Base-by-base conservation (phyloP, 805 yeast genomes). In the Kockiozyma suomiensis region DNA sequence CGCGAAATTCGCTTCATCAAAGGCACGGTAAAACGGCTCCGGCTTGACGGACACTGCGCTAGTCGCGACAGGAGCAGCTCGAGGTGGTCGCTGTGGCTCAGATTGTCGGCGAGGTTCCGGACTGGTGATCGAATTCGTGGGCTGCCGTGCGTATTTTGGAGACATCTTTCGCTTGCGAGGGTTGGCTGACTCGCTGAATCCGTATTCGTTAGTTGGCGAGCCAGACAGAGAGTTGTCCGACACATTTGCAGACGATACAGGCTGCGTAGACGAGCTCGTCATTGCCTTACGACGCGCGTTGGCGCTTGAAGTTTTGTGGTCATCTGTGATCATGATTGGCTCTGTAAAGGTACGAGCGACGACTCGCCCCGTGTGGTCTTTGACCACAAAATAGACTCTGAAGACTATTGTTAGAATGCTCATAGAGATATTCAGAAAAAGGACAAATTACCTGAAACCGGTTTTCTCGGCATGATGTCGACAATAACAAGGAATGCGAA, bases 401-500 rank as follows among this genome's bases (percentile, higher is more conserved):
- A 13, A 50, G 21, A 52, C n/a, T n/a, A 19, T 15, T 38, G 21
- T 50, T 49, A 50, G 26, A n/a, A 35, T 15, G 6, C 2, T 13
- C 25, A 3, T 6, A 37, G 4, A 0, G 4, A 28, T n/a, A 32
- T 8, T 13, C 33, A 7, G 12, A n/a, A 2, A 15, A 17, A 4
- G 15, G 12, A 28, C 8, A 35, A 21, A 41, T 88, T 76, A 69
- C 83, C 84, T 55, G 77, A 92, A 93, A 1, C 99, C 99, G 42
- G 81, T 81, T n/a, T 85, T 78, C 64, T 92, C 97, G 66, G 85
- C 84, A 74, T 94, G 99, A 74, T 94, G 99, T 66, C 98, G 84
- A 75, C 98, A 94, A 73, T 94, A 93, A 74, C 99, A 93, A 8
- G 93, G 93, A 43, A 94, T 84, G 74, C 99, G 83, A 25, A 97